Evolutionary conservation across 805 yeast genomes (phyloP).

Genomic region (Ogataea thermomethanolica): DNA sequence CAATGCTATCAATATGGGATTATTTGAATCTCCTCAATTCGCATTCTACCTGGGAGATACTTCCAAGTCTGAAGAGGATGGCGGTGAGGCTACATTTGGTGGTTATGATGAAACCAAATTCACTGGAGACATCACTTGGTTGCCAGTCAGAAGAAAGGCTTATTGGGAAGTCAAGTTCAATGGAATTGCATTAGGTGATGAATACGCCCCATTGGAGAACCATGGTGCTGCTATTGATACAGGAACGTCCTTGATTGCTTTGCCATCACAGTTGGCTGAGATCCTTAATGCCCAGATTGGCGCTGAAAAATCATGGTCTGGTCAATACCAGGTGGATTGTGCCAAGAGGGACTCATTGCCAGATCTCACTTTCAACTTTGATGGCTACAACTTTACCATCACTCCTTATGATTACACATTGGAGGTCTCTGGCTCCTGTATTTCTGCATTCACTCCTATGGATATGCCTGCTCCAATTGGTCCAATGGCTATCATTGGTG

Average conservation of each 20-base stretch:
- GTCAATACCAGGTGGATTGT: slow-evolving; percentile 94
- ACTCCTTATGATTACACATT: slow-evolving; percentile 87
- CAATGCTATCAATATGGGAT: slow-evolving; percentile 78
- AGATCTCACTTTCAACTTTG: slow-evolving; percentile 85
- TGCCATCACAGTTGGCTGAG: slow-evolving; percentile 95
- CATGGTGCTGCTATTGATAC: slow-evolving; percentile 99
- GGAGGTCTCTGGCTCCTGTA: slow-evolving; percentile 93
- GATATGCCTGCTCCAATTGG: slow-evolving; percentile 97
- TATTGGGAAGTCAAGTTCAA: slow-evolving; percentile 98
- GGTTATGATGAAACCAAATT: slow-evolving; percentile 79
- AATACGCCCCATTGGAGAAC: slow-evolving; percentile 73
- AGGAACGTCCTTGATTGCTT: slow-evolving; percentile 93
- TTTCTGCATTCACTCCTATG: slow-evolving; percentile 95
- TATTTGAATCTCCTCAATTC: slow-evolving; percentile 80
- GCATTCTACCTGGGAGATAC: slow-evolving; percentile 88
- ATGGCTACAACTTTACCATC: slow-evolving; percentile 89
- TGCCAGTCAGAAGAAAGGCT: slow-evolving; percentile 98
- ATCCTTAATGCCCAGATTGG: slow-evolving; percentile 94
- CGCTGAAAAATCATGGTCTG: slow-evolving; percentile 95
- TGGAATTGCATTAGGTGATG: slow-evolving; percentile 88
- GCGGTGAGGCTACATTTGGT: slow-evolving; percentile 94
- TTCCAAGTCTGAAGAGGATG: slow-evolving; percentile 59
- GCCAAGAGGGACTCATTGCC: slow-evolving; percentile 79
- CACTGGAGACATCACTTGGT: slow-evolving; percentile 85
- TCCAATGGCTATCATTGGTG: slow-evolving; percentile 94